phyloP scores from a whole-genome alignment of 257 asterid genomes.

The Solanum phureja region DNA sequence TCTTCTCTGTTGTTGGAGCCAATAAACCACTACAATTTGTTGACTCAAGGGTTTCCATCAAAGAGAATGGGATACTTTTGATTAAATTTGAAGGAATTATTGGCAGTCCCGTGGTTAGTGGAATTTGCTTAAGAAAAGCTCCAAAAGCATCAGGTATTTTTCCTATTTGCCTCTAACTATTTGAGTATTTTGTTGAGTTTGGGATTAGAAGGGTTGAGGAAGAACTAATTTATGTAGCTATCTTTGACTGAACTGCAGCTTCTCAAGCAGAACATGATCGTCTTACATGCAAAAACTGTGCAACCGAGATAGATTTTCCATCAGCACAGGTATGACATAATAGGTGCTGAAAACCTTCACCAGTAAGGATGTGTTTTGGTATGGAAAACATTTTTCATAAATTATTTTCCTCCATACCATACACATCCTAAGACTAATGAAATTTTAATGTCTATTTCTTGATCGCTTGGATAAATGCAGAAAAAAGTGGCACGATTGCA shows the following conservation, averaged over 20 bases:
- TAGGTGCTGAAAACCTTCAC: neutral
- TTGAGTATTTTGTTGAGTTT: neutral
- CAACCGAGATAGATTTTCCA: slow-evolving; percentile 51
- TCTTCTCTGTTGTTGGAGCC: slow-evolving; percentile 85
- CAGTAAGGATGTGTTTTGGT: neutral
- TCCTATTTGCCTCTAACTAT: neutral
- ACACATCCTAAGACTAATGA: neutral
- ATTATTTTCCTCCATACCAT: neutral
- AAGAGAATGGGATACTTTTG: slow-evolving; percentile 49
- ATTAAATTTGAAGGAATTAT: slow-evolving; percentile 67
- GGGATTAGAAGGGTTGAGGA: neutral
- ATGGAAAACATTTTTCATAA: neutral
- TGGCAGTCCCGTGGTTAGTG: slow-evolving; percentile 90
- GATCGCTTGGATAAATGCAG: slow-evolving; percentile 30
- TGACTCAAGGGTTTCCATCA: slow-evolving; percentile 53
- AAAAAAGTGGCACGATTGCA: slow-evolving; percentile 38
- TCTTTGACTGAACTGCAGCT: slow-evolving; percentile 30
- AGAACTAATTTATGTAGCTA: neutral
- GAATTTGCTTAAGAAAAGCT: slow-evolving; percentile 68
- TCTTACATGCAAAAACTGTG: slow-evolving; percentile 60
- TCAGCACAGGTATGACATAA: slow-evolving; percentile 58
- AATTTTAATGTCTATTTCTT: neutral
- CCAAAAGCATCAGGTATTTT: slow-evolving; percentile 37
- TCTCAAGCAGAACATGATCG: slow-evolving; percentile 23
- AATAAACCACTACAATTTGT: slow-evolving; percentile 81